phyloP scores from a whole-genome alignment of 1,284 basidiomycete species.

The Fomitiporia mediterranea region DNA sequence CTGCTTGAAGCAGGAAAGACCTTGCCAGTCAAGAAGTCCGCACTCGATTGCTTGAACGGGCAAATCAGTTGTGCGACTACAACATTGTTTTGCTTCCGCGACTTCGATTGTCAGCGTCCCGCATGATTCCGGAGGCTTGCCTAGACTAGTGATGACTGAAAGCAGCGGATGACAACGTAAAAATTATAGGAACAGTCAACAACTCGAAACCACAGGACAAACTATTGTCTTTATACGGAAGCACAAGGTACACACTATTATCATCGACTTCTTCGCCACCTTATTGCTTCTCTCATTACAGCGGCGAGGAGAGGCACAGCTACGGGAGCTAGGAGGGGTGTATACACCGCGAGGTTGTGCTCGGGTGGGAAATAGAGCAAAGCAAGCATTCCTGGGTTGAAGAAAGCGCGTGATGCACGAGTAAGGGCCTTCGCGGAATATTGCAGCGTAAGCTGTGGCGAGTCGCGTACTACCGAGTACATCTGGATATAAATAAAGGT shows the following conservation, averaged over 20 bases:
- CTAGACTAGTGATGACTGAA: too few relatives aligned
- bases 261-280: constrained; percentile 40
- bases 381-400: constrained; percentile 94
- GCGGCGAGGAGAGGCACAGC: constrained; percentile 79
- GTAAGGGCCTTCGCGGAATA: constrained; percentile 65
- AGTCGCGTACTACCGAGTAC: constrained; percentile 36
- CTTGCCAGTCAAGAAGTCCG: too few relatives aligned
- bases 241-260: background rate
- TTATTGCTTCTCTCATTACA: constrained; percentile 60
- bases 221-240: too few relatives aligned
- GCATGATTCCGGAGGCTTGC: too few relatives aligned
- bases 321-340: constrained; percentile 86
- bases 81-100: too few relatives aligned
- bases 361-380: constrained; percentile 95
- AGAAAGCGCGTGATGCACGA: constrained; percentile 87
- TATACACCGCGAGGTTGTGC: constrained; percentile 93
- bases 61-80: too few relatives aligned
- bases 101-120: too few relatives aligned
- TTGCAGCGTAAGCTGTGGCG: constrained; percentile 47
- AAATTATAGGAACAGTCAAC: too few relatives aligned
- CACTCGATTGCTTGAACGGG: too few relatives aligned
- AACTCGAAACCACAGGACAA: too few relatives aligned
- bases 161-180: too few relatives aligned
- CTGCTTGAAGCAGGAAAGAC: too few relatives aligned
- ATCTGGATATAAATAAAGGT: constrained; percentile 33